These are phyloP conservation scores for Melampsora americana DNA, from an alignment of 1,284 basidiomycete genomes.

Conservation along the genomic window DNA sequence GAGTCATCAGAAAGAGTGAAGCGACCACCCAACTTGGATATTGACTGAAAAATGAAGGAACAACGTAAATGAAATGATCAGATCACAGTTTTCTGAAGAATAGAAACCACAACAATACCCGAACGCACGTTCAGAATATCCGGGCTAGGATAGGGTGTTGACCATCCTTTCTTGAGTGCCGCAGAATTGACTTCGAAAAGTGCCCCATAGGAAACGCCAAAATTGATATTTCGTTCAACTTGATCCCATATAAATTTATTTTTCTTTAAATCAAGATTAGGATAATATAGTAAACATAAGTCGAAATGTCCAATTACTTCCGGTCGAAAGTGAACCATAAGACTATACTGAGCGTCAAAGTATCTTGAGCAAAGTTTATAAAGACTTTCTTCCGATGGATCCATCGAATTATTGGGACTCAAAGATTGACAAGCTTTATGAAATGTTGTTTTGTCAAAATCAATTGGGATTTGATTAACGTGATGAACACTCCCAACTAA, in stretches of 20 bases:
- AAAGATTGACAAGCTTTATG: constrained; percentile 46
- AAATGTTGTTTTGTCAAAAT: constrained; percentile 77
- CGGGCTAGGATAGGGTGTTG: constrained; percentile 72
- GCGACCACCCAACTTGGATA: constrained; percentile 66
- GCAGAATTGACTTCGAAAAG: constrained; percentile 92
- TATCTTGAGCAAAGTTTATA: constrained; percentile 64
- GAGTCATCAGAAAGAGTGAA: constrained; percentile 92
- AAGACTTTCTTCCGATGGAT: constrained; percentile 38
- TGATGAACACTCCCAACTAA: constrained; percentile 93
- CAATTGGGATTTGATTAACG: constrained; percentile 80
- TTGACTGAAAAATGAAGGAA: constrained; percentile 60
- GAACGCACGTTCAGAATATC: constrained; percentile 71
- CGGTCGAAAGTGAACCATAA: constrained; percentile 70
- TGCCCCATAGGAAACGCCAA: constrained; percentile 76
- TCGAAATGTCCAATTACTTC: constrained; percentile 93
- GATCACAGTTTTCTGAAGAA: neutral
- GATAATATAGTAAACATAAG: constrained; percentile 71
- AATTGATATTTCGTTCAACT: constrained; percentile 71
- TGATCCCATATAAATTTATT: constrained; percentile 63
- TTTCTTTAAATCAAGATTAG: constrained; percentile 39
- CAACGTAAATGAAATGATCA: constrained; percentile 17
- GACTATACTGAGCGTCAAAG: constrained; percentile 73
- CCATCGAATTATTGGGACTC: constrained; percentile 47
- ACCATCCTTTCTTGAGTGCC: constrained; percentile 87
- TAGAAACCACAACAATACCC: neutral